Base-by-base conservation (phyloP, 176 grass and related monocot genomes). In the Musa itinerans region DNA sequence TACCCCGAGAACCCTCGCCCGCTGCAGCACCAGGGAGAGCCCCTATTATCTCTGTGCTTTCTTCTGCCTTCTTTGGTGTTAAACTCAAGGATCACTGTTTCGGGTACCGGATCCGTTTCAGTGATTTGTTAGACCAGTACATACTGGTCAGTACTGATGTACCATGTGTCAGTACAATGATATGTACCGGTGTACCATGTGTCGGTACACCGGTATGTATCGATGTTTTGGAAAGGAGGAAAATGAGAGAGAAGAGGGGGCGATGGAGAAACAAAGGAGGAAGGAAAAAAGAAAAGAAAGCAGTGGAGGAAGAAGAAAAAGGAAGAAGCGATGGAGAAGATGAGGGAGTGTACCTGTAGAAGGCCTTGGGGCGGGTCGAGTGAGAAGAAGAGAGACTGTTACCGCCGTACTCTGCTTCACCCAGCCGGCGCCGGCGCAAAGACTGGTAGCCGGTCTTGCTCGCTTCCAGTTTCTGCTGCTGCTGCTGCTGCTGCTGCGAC, bases 381-480 rank as follows among this genome's bases (percentile, higher is more conserved):
- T 3, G 29, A 50, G 21, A 54, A 67, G 22, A 54, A 52, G 15
- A 67, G 63, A 52, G 58, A 77, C 11, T 17, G 53, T 19, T 5
- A 17, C 8, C 59, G 20, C 7, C 56, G 71, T 9, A 79, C 22
- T 26, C 65, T 23, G 29, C 78, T 24, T 57, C 64, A 75, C 16
- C 53, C 68, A 57, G 75, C 67, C 54, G 43, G 63, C 0, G 71
- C 56, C 65, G 72, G 67, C 75, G 79, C 50, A 14, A 83, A 74
- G 54, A 65, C 85, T 8, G 83, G 73, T 43, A 58, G 43, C 52
- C 74, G 73, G 9, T 49, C 79, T 61, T 76, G 56, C 16, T 43
- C 34, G 34, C 34, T 5, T 43, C 34, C 34, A 43, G 34, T 43
- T 67, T 12, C 10, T 52, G 61, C 58, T 52, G 61, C 75, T 77